Base-by-base conservation (phyloP, 176 grass and related monocot species). In the Aegilops tauschii region DNA sequence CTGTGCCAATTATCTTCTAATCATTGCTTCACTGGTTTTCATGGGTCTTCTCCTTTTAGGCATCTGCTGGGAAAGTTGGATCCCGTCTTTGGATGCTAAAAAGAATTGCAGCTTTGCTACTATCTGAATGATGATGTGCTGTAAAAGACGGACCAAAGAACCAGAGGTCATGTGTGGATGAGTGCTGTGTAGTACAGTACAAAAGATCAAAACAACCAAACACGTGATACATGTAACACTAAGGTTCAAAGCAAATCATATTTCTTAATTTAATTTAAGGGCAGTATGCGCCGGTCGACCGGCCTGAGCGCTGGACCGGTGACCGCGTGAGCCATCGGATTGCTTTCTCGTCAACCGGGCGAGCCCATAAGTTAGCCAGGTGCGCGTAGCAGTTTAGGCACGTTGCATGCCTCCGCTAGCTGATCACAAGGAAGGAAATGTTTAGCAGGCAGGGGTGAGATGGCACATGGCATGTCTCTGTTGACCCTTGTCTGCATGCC, bases 401-500 rank as follows among this genome's bases (percentile, higher is more conserved):
- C 14, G 49, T 52, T 52, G 49, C 44, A 45, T 73, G 21, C 37
- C n/a, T 71, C 68, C 9, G 49, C 4, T 11, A 23, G 23, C 49
- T 52, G 73, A 69, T 70, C 68, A 39, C 69, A 50, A 66, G 44
- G 44, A 72, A 71, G 49, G 5, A 54, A 18, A 82, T 58, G 50
- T 28, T 44, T 78, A 66, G 31, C 21, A 11, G 42, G 13, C 21
- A 11, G 31, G 13, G 66, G 47, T 84, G 84, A 84, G 42, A 66
- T 90, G 84, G 84, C 80, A 87, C 83, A 81, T 89, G 84, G 76
- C 61, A 47, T 91, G 80, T 84, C 73, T 44, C 36, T 28, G 49
- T 84, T 87, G 76, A 87, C 81, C 10, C 76, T 84, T 87, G 85
- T 91, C 89, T 42, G 66, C 45, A 50, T 56, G 76, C 47, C 80